These are phyloP conservation scores for Talaromyces islandicus DNA, from an alignment of 2,329 filamentous ascomycete genomes.

Conservation along the genomic window DNA sequence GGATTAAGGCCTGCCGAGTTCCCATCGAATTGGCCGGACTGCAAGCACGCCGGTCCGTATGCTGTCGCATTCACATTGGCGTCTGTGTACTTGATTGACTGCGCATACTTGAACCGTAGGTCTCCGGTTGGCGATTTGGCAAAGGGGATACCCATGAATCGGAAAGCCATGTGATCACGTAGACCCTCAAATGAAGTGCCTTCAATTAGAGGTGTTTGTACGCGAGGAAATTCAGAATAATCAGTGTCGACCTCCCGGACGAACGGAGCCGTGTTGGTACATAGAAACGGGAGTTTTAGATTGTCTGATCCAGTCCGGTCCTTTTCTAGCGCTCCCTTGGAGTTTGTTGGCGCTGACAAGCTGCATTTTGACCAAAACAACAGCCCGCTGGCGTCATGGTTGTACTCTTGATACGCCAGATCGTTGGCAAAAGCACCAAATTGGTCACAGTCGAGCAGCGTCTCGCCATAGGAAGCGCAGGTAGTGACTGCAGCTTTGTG, in stretches of 20 bases:
- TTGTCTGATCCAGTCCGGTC: not conserved
- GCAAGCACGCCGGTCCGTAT: constrained; percentile 26
- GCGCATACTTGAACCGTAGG: constrained; percentile 21
- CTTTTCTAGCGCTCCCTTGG: not conserved
- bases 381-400: not conserved
- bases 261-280: constrained; percentile 7
- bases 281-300: constrained; percentile 2
- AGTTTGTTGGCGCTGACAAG: not conserved
- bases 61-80: constrained; percentile 19
- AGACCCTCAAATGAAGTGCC: constrained; percentile 6
- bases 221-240: constrained; percentile 7
- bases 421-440: not conserved
- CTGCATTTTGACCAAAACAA: constrained; percentile 9
- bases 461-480: constrained; percentile 8
- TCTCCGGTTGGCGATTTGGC: constrained; percentile 25
- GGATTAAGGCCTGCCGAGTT: constrained; percentile 8
- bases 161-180: constrained; percentile 9
- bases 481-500: constrained; percentile 1
- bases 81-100: constrained; percentile 15
- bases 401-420: constrained; percentile 4
- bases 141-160: constrained; percentile 21
- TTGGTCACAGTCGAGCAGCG: constrained; percentile 2
- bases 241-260: constrained; percentile 6
- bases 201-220: constrained; percentile 1
- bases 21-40: constrained; percentile 13